These are phyloP conservation scores for Debaryomyces psychrophilus DNA, from an alignment of 1,139 yeast genomes.

Conservation along the genomic window DNA sequence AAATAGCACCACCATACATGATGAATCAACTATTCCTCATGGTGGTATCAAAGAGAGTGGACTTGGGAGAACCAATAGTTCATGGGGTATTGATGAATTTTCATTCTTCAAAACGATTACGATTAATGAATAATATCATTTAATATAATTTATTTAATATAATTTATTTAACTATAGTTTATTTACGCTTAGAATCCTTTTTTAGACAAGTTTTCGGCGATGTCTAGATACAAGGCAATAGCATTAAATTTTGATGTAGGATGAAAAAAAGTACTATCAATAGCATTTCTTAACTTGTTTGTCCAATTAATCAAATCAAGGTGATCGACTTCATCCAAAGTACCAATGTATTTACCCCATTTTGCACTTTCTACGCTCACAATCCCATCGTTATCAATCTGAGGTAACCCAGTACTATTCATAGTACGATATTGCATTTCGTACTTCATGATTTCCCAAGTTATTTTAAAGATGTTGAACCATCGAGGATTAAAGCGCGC, in stretches of 20 bases:
- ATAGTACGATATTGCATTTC: conserved; percentile 19
- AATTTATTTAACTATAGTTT: too few species aligned
- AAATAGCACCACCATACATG: conserved; percentile 51
- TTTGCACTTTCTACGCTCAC: conserved; percentile 76
- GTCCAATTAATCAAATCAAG: conserved; percentile 85
- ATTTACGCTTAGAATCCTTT: conserved; percentile 54
- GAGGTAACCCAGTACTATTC: conserved; percentile 21
- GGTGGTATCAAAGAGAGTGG: conserved; percentile 61
- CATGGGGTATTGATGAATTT: conserved; percentile 55
- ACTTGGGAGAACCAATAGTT: conserved; percentile 52
- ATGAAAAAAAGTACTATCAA: conserved; percentile 39
- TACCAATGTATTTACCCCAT: conserved; percentile 86
- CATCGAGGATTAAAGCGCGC: conserved; percentile 68
- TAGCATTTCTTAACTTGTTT: conserved; percentile 47
- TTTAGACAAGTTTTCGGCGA: conserved; percentile 69
- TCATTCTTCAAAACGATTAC: conserved; percentile 43
- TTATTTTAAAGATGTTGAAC: conserved; percentile 60
- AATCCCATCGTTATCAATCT: conserved; percentile 73
- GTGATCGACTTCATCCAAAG: conserved; percentile 79
- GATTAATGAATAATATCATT: conserved; percentile 16
- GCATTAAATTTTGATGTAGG: conserved; percentile 61
- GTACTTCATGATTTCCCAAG: conserved; percentile 62
- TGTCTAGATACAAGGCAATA: conserved; percentile 70
- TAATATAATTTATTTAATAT: too few species aligned
- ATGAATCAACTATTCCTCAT: conserved; percentile 56